Evolutionary conservation across 257 asterid genomes (phyloP), one percentile per base, ranked within the genome.

Genomic region (Coffea eugenioides): DNA sequence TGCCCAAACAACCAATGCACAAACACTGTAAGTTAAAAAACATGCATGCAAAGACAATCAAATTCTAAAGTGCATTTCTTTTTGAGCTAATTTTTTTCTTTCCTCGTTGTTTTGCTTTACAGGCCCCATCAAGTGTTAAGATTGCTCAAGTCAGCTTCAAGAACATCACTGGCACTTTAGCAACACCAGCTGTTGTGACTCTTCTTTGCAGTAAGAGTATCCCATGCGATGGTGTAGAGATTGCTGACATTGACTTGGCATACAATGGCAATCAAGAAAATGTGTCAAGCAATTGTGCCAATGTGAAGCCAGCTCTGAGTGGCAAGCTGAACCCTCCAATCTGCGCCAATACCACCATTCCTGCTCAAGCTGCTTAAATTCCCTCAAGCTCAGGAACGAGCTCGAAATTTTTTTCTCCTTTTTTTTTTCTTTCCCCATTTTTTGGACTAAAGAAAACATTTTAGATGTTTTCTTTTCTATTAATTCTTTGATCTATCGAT

Each of bases 261-360:
- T 89, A 81, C 77, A 73, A 0, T 0, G 93, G 92, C 27, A 77
- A 39, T 6, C 79, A n/a, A 2, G 91, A 88, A 18, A n/a, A 57
- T 8, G 41, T 81, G 45, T 80, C 81, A 61, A 81, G 89, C 56
- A 74, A 54, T 31, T 90, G 95, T 71, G 6, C 61, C 41, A 89
- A 90, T 48, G 82, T 88, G 52, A 80, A 87, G 71, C 92, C 91
- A 4, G 43, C 46, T 8, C 4, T 84, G 13, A 21, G 14, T 2
- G 97, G 97, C 68, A 86, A 59, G 49, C 89, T 80, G 61, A 82
- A 68, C 56, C 92, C 91, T 31, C 73, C 71, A 6, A 65, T 85
- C 39, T 86, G 90, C 48, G 74, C 59, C 48, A 21, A 14, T 21
- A 0, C 6, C 14, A 64, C 56, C 27, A 74, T 14, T 34, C 77